These are phyloP conservation scores for Trypanosoma congolense DNA, from an alignment of 208 protist species.

Conservation along the genomic window DNA sequence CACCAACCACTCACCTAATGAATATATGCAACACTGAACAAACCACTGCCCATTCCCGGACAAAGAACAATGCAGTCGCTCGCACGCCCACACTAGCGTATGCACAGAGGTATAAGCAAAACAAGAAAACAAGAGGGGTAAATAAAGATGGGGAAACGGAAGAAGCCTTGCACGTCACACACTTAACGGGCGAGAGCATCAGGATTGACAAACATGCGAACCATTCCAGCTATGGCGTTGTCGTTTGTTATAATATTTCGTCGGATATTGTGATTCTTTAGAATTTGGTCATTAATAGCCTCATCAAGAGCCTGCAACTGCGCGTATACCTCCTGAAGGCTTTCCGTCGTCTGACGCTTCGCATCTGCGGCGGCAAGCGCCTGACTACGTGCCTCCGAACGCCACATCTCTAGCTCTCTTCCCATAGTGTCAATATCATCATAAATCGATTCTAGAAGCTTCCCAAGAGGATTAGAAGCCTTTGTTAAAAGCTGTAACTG, in stretches of 20 bases:
- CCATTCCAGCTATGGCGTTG: slow-evolving; percentile 70
- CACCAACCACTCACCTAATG: too few relatives aligned
- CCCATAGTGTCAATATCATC: slow-evolving; percentile 89
- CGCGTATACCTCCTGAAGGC: slow-evolving; percentile 72
- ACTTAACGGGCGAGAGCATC: slow-evolving; percentile 36
- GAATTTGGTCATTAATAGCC: slow-evolving; percentile 81
- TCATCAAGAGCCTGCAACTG: slow-evolving; percentile 83
- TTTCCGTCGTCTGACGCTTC: slow-evolving; percentile 74
- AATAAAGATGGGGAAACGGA: too few relatives aligned
- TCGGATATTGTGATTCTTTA: slow-evolving; percentile 80
- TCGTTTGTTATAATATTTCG: slow-evolving; percentile 79
- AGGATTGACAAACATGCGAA: slow-evolving; percentile 76
- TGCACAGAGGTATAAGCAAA: too few relatives aligned
- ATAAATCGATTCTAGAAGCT: slow-evolving; percentile 81
- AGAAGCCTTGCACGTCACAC: too few relatives aligned
- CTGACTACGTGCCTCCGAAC: slow-evolving; percentile 79
- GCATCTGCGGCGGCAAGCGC: slow-evolving; percentile 73
- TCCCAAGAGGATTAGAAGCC: slow-evolving; percentile 83
- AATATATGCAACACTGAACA: too few relatives aligned
- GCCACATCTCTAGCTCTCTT: slow-evolving; percentile 87
- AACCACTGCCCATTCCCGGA: too few relatives aligned
- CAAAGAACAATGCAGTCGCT: too few relatives aligned
- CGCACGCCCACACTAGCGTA: too few relatives aligned
- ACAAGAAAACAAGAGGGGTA: too few relatives aligned
- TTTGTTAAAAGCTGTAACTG: slow-evolving; percentile 88